phyloP scores from a whole-genome alignment of 2,329 filamentous ascomycete genomes.

The Claviceps purpurea region DNA sequence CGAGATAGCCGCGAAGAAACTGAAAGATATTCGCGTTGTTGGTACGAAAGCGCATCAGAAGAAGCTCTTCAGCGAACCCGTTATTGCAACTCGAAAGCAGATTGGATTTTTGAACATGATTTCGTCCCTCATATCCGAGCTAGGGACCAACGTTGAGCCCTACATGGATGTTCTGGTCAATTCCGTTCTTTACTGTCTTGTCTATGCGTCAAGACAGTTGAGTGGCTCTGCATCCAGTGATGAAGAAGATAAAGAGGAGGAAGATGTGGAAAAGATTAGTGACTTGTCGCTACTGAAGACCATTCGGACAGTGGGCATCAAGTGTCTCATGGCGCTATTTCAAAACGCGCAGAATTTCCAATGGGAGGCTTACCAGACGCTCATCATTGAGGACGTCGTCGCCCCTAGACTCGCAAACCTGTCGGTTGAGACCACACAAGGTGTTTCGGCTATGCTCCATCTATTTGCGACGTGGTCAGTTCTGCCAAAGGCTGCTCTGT shows the following conservation, averaged over 20 bases:
- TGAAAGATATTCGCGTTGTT: conserved; percentile 48
- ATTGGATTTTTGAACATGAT: conserved; percentile 88
- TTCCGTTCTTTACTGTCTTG: conserved; percentile 67
- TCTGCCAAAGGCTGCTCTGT: conserved; percentile 49
- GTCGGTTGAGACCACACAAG: conserved; percentile 75
- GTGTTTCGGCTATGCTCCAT: conserved; percentile 69
- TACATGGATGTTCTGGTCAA: conserved; percentile 60
- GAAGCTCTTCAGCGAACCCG: conserved; percentile 40
- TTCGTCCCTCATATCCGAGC: conserved; percentile 70
- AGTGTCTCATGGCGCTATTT: conserved; percentile 71
- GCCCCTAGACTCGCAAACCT: conserved; percentile 66
- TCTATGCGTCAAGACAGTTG: conserved; percentile 52
- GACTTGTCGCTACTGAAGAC: conserved; percentile 48
- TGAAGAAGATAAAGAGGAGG: conserved; percentile 22
- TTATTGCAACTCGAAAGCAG: conserved; percentile 63
- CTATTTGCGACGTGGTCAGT: conserved; percentile 73
- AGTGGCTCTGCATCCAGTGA: conserved; percentile 23
- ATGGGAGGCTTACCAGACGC: conserved; percentile 57
- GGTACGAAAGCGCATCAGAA: conserved; percentile 33
- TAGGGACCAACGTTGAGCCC: conserved; percentile 58
- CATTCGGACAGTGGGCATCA: conserved; percentile 60
- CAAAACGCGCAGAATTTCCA: conserved; percentile 55
- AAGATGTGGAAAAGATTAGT: conserved; percentile 30
- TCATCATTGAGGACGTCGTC: conserved; percentile 63
- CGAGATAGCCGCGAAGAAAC: conserved; percentile 61